These are phyloP conservation scores for Darksidea phi DNA, from an alignment of 495 filamentous ascomycete species.

Conservation along the genomic window DNA sequence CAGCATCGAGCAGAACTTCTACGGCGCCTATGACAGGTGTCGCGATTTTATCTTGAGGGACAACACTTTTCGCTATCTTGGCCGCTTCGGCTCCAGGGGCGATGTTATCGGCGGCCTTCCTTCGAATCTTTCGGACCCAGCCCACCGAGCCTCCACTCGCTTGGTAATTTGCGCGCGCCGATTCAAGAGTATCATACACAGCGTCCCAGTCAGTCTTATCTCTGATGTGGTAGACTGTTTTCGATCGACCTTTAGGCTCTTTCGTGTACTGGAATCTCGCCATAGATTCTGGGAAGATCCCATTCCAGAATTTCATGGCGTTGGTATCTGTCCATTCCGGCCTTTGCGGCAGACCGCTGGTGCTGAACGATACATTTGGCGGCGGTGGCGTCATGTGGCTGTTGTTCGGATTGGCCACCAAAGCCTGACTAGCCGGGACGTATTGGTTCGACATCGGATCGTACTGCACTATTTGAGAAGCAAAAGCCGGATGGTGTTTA, in stretches of 20 bases:
- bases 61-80: background rate
- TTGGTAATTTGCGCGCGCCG: background rate
- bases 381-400: background rate
- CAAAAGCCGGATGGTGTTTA: background rate
- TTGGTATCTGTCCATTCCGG: background rate
- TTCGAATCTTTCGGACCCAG: background rate
- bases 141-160: background rate
- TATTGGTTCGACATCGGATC: background rate
- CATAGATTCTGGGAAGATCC: background rate
- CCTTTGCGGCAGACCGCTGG: background rate
- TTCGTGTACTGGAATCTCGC: background rate
- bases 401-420: background rate
- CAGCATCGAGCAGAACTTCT: background rate
- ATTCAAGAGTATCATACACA: background rate
- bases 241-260: background rate
- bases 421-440: background rate
- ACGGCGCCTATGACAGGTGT: background rate
- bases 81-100: background rate
- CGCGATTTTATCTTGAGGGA: background rate
- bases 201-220: background rate
- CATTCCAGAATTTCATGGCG: background rate
- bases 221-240: background rate
- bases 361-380: background rate
- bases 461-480: background rate
- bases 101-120: background rate